A percentile compares a stretch with the other conserved stretches of the same genome.
Conservation (phyloP, 257 asterid species). For the Hygrophila difformis region DNA sequence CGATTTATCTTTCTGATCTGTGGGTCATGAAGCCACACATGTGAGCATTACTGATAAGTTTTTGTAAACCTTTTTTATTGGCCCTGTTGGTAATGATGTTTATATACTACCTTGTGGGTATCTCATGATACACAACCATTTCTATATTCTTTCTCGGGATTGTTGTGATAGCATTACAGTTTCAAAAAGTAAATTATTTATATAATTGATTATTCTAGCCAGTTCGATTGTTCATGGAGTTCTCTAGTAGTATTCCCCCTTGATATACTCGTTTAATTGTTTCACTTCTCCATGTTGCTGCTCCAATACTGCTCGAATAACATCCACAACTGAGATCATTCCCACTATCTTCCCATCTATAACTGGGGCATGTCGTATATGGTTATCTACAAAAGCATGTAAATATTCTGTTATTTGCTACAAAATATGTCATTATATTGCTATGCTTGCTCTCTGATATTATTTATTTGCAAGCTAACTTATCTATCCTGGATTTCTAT, state of each 20-base stretch:
- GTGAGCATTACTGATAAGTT: not conserved
- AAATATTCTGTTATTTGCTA: conserved; percentile 7
- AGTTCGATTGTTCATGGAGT: not conserved
- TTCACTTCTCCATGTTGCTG: conserved; percentile 65
- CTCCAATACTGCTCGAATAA: conserved; percentile 60
- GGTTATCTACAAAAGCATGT: conserved; percentile 49
- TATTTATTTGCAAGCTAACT: not conserved
- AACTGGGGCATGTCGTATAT: conserved; percentile 68
- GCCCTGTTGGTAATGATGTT: not conserved
- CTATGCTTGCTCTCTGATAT: not conserved
- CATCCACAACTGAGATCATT: conserved; percentile 61
- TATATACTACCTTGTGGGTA: not conserved
- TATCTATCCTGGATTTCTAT: not conserved
- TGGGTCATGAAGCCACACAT: not conserved
- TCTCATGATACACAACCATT: not conserved
- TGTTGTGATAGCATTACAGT: not conserved
- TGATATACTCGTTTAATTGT: conserved; percentile 47
- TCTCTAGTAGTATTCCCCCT: conserved; percentile 50
- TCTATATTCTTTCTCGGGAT: not conserved
- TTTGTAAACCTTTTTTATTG: not conserved
- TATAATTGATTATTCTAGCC: not conserved
- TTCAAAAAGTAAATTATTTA: too few relatives aligned
- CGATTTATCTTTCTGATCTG: not conserved
- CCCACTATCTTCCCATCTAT: conserved; percentile 76
- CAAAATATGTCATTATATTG: not conserved